Evolutionary conservation across 768 basidiomycete species (phyloP), one percentile per base, ranked within the genome.

Genomic region (Kwoniella pini): DNA sequence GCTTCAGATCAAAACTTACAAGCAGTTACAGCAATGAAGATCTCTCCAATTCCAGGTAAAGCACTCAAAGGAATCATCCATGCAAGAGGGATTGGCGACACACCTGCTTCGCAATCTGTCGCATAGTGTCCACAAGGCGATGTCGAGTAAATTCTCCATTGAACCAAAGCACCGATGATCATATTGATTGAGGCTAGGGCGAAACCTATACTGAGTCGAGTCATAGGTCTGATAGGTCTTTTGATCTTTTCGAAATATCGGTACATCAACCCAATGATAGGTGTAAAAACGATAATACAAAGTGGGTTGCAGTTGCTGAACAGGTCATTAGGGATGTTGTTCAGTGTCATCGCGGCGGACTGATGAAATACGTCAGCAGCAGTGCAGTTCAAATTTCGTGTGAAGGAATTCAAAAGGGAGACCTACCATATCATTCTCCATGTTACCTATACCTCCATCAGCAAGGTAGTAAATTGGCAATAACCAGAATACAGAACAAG

Each of bases 381-480:
- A 9, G 4, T 43, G 5, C 19, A 10, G 28, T 9, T 57, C 31
- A 69, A 60, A 65, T 57, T 17, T 68, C 57, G 10, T 48, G 54
- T 70, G 60, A 21, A 66, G 59, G 22, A 62, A 12, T 31, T 7
- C 27, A 13, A 45, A 24, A 1, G n/a, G 9, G 6, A n/a, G 12
- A 58, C 57, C 19, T n/a, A 64, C 57, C 75, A 72, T 74, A 15
- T 67, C 63, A 57, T 74, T 77, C 52, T 62, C 62, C 53, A 52
- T 48, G 45, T 63, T 65, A 42, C 75, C 75, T 46, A 77, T 59
- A 40, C 77, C 77, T 12, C 74, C 72, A 43, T 77, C 69, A 9
- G 66, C 65, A 21, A 77, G 46, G 19, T 66, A 67, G 69, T 70
- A 79, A 51, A 79, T 74, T 0, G 76, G 78, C 24, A 77, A 64